Percentiles rank a stretch among this genome's conserved stretches.
Evolutionary conservation across 1,139 yeast species (phyloP).

Genomic region (Suhomyces panamericanus): DNA sequence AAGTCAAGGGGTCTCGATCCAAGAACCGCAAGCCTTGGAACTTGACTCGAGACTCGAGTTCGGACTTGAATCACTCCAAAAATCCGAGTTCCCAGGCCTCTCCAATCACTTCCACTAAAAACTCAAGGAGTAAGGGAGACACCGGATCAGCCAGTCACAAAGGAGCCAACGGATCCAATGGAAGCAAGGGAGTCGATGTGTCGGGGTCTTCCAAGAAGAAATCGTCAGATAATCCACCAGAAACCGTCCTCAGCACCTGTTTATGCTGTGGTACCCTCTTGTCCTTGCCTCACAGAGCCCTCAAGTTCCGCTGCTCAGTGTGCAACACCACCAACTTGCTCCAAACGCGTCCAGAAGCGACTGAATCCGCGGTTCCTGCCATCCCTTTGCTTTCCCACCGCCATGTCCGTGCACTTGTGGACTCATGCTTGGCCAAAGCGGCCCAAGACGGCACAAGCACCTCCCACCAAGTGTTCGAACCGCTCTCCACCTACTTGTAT

Average conservation of each 20-base stretch:
- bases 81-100: neutral
- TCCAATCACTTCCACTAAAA: neutral
- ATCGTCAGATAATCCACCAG: neutral
- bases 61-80: neutral
- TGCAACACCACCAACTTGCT: conserved; percentile 54
- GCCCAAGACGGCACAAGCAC: conserved; percentile 14
- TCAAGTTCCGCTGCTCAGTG: conserved; percentile 56
- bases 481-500: conserved; percentile 47
- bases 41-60: neutral
- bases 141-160: neutral
- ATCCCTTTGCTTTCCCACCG: conserved; percentile 22
- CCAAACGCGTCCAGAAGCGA: conserved; percentile 10
- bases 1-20: conserved; percentile 1
- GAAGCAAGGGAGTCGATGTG: neutral
- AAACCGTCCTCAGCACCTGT: conserved; percentile 3
- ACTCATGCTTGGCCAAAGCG: conserved; percentile 25
- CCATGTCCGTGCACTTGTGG: conserved; percentile 30
- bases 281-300: conserved; percentile 45
- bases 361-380: no score
- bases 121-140: neutral
- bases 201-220: neutral
- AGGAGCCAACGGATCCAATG: neutral
- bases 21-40: conserved; percentile 3
- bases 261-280: conserved; percentile 63
- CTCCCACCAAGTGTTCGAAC: conserved; percentile 47